Conservation (phyloP, 2,329 filamentous ascomycete species). For the Bertia moriformis region DNA sequence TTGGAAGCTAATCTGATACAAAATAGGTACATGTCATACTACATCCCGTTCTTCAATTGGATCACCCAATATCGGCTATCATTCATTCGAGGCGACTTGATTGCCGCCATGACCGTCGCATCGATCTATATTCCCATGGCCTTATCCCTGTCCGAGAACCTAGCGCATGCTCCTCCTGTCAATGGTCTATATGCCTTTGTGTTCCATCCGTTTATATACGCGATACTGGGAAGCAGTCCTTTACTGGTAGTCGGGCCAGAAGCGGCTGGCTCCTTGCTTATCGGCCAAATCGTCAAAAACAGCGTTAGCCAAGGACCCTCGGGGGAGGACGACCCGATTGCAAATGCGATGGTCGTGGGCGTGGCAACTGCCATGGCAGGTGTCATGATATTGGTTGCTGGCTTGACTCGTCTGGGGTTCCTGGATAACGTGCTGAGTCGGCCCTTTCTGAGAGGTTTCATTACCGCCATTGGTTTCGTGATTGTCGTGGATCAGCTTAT, state of each 20-base stretch:
- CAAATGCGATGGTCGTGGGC: constrained; percentile 74
- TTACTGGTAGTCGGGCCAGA: constrained; percentile 92
- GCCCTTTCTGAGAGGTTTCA: constrained; percentile 87
- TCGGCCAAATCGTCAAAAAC: constrained; percentile 70
- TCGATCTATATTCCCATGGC: constrained; percentile 98
- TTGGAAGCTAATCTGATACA: constrained; percentile 3
- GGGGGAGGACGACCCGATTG: constrained; percentile 42
- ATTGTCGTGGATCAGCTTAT: constrained; percentile 92
- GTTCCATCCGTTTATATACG: constrained; percentile 83
- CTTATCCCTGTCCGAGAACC: constrained; percentile 78
- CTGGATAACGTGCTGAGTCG: constrained; percentile 85
- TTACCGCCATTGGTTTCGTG: constrained; percentile 90
- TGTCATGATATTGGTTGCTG: constrained; percentile 74
- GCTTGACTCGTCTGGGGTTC: constrained; percentile 74
- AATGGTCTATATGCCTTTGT: constrained; percentile 90
- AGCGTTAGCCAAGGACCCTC: constrained; percentile 58
- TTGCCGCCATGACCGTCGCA: constrained; percentile 87
- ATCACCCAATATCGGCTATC: constrained; percentile 70
- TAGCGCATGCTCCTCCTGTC: constrained; percentile 82
- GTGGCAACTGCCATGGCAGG: constrained; percentile 80
- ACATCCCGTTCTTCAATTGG: constrained; percentile 84
- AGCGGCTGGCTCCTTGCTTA: constrained; percentile 78
- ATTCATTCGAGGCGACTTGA: constrained; percentile 72
- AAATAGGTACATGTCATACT: constrained; percentile 74
- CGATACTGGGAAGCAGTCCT: constrained; percentile 77